phyloP scores from a whole-genome alignment of 1,284 basidiomycete species.

The Lentinula novae-zelandiae region DNA sequence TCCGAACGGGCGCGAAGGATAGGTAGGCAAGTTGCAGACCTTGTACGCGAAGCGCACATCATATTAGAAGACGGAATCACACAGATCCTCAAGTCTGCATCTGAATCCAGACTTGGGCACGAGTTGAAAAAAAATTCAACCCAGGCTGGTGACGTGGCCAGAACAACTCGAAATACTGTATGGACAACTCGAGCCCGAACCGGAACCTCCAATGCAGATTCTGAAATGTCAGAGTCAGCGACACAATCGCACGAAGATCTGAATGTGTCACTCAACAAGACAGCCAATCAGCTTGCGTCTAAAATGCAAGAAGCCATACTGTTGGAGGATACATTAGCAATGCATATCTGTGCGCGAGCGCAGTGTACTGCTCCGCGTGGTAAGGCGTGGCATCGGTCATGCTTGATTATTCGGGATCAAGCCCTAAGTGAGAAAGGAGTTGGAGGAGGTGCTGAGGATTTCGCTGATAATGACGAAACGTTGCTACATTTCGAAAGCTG shows the following conservation, averaged over 20 bases:
- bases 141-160: too few relatives aligned
- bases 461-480: neutral
- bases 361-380: neutral
- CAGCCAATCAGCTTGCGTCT: neutral
- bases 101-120: too few relatives aligned
- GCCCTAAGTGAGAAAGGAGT: neutral
- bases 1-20: neutral
- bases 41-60: neutral
- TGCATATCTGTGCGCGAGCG: slow-evolving; percentile 4
- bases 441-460: neutral
- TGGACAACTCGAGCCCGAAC: neutral
- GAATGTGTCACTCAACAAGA: neutral
- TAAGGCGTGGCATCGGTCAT: slow-evolving; percentile 4
- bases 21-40: neutral
- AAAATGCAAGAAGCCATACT: neutral
- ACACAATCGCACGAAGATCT: neutral
- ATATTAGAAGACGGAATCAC: neutral
- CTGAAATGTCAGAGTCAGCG: neutral
- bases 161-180: too few relatives aligned
- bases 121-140: too few relatives aligned
- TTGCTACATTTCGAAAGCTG: neutral
- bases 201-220: neutral
- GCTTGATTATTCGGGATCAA: neutral
- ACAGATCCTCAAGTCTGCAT: neutral
- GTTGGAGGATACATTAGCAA: neutral